Conservation (phyloP, 2,329 filamentous ascomycete genomes). For the Penicillium sp. region DNA sequence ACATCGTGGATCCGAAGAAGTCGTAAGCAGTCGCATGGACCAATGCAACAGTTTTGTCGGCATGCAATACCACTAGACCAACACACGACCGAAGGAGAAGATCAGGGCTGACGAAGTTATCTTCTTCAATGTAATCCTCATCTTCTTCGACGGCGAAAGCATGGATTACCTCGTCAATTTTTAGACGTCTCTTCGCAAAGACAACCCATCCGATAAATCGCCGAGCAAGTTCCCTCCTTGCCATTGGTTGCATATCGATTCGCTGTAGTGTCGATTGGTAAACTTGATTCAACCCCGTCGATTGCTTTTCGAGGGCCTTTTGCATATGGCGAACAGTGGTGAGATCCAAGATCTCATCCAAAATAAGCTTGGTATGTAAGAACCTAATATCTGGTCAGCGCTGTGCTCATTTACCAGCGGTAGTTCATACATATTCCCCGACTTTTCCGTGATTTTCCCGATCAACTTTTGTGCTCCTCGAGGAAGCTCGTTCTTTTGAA, state of each 20-base stretch:
- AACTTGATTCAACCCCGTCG: background rate
- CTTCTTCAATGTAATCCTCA: background rate
- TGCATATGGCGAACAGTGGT: background rate
- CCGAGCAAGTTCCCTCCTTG: background rate
- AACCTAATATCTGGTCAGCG: background rate
- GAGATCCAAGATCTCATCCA: background rate
- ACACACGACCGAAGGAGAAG: background rate
- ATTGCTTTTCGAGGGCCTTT: background rate
- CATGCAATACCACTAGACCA: background rate
- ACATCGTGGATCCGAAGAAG: background rate
- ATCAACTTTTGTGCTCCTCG: background rate
- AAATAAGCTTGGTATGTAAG: background rate
- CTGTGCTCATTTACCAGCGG: background rate
- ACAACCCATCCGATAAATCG: background rate
- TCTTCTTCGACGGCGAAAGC: background rate
- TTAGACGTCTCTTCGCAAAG: background rate
- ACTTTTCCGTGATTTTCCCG: background rate
- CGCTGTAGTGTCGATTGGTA: background rate
- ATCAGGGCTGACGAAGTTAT: background rate
- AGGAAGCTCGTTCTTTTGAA: background rate
- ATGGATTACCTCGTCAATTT: background rate
- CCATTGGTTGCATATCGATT: background rate
- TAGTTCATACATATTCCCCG: background rate
- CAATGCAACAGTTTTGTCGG: background rate
- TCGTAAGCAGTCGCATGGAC: background rate